Evolutionary conservation across 306 rosid genomes (phyloP).

Genomic region (Quercus engelmannii): DNA sequence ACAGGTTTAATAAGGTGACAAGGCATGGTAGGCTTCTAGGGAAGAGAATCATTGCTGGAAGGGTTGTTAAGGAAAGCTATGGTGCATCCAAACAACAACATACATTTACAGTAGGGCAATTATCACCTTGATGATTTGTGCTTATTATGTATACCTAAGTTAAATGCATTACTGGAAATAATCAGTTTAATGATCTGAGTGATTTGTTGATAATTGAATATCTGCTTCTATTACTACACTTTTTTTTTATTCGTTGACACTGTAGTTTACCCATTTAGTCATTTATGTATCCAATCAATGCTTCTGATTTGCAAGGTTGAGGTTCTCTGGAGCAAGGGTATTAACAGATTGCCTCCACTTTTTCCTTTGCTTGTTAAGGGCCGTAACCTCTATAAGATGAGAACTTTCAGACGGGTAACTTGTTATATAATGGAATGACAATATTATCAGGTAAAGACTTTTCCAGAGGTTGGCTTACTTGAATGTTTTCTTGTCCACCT

Average conservation of each 20-base stretch:
- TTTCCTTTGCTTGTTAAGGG: constrained; percentile 80
- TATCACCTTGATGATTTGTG: neutral
- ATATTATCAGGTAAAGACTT: neutral
- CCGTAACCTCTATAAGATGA: constrained; percentile 71
- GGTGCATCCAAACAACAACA: constrained; percentile 82
- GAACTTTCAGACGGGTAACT: constrained; percentile 70
- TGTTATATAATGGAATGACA: neutral
- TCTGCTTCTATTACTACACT: neutral
- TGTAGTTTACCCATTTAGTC: neutral
- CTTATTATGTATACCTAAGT: neutral
- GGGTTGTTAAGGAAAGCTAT: constrained; percentile 77
- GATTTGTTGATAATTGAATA: neutral
- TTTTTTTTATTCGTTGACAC: neutral
- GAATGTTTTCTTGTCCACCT: constrained; percentile 12
- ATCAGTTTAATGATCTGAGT: neutral
- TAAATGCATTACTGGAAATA: neutral
- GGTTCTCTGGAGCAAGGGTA: constrained; percentile 77
- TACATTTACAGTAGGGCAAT: constrained; percentile 66
- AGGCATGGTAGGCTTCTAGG: constrained; percentile 55
- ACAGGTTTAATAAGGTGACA: constrained; percentile 62
- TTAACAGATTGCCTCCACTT: constrained; percentile 49
- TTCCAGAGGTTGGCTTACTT: constrained; percentile 6
- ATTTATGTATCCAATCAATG: constrained; percentile 2
- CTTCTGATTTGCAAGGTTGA: constrained; percentile 52
- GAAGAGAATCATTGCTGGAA: constrained; percentile 72